Conservation (phyloP, 1,284 basidiomycete genomes). For the Cystobasidium sp. region DNA sequence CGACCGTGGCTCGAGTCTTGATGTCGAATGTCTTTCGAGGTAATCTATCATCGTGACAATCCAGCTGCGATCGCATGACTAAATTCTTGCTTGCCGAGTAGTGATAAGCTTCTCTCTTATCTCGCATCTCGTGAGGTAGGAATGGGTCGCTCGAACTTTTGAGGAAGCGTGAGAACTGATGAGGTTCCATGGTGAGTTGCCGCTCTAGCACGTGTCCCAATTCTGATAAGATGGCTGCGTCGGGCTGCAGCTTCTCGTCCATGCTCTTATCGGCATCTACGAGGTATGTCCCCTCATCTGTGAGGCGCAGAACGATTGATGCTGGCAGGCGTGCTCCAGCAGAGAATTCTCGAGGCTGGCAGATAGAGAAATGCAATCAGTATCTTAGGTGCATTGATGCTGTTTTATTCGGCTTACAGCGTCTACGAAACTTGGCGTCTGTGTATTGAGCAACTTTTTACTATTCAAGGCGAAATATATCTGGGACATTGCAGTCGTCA, state of each 20-base stretch:
- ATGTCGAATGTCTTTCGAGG: conserved; percentile 93
- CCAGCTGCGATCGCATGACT: conserved; percentile 93
- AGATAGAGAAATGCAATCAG: conserved; percentile 1
- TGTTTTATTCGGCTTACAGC: conserved; percentile 62
- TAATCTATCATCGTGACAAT: conserved; percentile 78
- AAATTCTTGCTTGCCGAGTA: conserved; percentile 78
- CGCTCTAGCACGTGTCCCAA: conserved; percentile 89
- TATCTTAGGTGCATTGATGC: not conserved
- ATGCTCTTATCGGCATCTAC: conserved; percentile 72
- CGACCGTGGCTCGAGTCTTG: conserved; percentile 86
- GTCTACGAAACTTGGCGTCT: conserved; percentile 66
- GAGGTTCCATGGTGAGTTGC: conserved; percentile 72
- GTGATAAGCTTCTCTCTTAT: conserved; percentile 71
- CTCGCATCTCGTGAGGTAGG: conserved; percentile 50
- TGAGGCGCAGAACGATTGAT: conserved; percentile 67
- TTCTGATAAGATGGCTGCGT: conserved; percentile 43
- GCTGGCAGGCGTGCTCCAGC: conserved; percentile 80
- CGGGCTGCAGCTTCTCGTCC: conserved; percentile 66
- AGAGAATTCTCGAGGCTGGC: conserved; percentile 70
- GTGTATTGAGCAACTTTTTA: conserved; percentile 67
- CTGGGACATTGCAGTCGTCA: conserved; percentile 65
- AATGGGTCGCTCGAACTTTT: conserved; percentile 60
- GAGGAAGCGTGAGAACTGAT: conserved; percentile 70
- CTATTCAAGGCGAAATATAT: conserved; percentile 82
- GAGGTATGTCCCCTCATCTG: conserved; percentile 70